These are phyloP conservation scores for Crassisporium funariophilum DNA, from an alignment of 768 basidiomycete genomes.

Conservation along the genomic window DNA sequence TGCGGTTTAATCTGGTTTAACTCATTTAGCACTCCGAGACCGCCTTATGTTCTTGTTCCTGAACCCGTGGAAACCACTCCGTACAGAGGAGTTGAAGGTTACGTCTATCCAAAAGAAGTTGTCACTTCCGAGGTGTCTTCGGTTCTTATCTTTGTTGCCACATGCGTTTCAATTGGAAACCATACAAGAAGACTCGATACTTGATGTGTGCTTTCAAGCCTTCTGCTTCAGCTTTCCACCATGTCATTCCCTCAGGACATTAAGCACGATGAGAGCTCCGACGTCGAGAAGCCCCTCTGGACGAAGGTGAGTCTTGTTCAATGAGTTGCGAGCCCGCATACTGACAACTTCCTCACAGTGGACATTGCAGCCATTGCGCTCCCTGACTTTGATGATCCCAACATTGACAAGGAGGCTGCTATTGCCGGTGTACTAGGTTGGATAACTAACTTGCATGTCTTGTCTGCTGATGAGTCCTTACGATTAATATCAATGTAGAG, in stretches of 20 bases:
- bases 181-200: slow-evolving; percentile 30
- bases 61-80: slow-evolving; percentile 20
- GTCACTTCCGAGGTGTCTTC: slow-evolving; percentile 13
- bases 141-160: slow-evolving; percentile 27
- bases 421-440: slow-evolving; percentile 43
- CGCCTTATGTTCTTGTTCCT: slow-evolving; percentile 18
- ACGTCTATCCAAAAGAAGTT: slow-evolving; percentile 18
- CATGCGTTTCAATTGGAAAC: slow-evolving; percentile 23
- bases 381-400: slow-evolving; percentile 55
- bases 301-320: slow-evolving; percentile 17
- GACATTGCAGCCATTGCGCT: slow-evolving; percentile 30
- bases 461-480: slow-evolving; percentile 26
- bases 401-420: slow-evolving; percentile 50
- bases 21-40: too few species aligned
- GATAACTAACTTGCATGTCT: slow-evolving; percentile 30
- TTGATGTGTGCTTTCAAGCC: slow-evolving; percentile 18
- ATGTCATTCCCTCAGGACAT: slow-evolving; percentile 34
- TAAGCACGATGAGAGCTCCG: slow-evolving; percentile 30
- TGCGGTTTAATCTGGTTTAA: slow-evolving; percentile 10
- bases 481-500: slow-evolving; percentile 32
- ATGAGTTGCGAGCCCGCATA: background rate
- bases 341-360: slow-evolving; percentile 19
- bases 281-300: slow-evolving; percentile 31
- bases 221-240: slow-evolving; percentile 23
- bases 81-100: slow-evolving; percentile 4